Evolutionary conservation across 1,139 yeast genomes (phyloP).

Genomic region (Yamadazyma blattariae): DNA sequence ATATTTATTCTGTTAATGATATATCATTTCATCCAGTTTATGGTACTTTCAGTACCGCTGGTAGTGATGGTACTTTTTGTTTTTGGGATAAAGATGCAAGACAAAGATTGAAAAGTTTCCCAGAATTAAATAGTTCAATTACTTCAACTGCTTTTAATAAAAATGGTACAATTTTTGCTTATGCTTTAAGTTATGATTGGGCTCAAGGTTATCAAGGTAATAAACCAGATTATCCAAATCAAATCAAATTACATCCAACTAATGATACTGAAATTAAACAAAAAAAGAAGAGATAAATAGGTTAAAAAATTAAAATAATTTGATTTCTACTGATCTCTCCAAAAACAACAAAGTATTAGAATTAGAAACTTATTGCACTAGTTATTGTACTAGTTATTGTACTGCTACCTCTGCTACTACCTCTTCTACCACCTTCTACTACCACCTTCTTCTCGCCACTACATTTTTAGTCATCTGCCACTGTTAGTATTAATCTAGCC

Average conservation of each 20-base stretch:
- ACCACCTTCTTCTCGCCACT: too few species aligned
- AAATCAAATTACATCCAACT: slow-evolving; percentile 78
- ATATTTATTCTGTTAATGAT: slow-evolving; percentile 73
- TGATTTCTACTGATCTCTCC: too few species aligned
- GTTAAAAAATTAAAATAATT: too few species aligned
- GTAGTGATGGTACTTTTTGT: slow-evolving; percentile 90
- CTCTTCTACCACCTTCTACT: too few species aligned
- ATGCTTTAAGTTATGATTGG: slow-evolving; percentile 96
- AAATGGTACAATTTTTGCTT: slow-evolving; percentile 83
- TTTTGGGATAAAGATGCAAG: slow-evolving; percentile 97
- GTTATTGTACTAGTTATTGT: too few species aligned
- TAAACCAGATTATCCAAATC: slow-evolving; percentile 70
- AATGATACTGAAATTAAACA: slow-evolving; percentile 86
- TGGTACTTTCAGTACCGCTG: slow-evolving; percentile 93
- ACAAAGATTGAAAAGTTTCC: slow-evolving; percentile 82
- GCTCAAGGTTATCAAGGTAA: slow-evolving; percentile 81
- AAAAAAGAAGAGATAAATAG: slow-evolving; percentile 55
- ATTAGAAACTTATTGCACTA: too few species aligned
- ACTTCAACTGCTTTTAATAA: slow-evolving; percentile 80
- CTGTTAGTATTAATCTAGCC: too few species aligned
- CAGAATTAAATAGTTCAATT: slow-evolving; percentile 68
- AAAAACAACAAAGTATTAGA: too few species aligned
- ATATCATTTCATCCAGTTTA: slow-evolving; percentile 84
- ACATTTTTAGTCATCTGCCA: too few species aligned
- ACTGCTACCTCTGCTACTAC: too few species aligned